These are phyloP conservation scores for Cladosporium velox DNA, from an alignment of 2,329 filamentous ascomycete genomes.

Conservation along the genomic window DNA sequence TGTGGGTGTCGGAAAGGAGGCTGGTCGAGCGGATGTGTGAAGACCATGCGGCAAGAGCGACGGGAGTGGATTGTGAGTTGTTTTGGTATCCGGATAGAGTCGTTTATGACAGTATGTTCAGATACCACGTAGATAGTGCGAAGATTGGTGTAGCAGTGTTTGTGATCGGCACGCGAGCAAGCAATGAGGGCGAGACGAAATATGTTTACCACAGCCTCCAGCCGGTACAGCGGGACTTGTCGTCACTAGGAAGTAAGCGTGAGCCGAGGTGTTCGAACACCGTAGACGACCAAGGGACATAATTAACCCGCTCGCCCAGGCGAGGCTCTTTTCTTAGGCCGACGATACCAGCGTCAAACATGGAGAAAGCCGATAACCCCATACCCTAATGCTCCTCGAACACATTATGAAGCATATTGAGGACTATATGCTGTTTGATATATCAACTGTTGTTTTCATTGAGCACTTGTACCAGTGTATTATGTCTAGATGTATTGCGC, in stretches of 20 bases:
- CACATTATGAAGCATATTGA: neutral
- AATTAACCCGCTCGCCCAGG: neutral
- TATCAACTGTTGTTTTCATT: neutral
- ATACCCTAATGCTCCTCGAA: neutral
- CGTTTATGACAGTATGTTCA: neutral
- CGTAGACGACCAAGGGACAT: neutral
- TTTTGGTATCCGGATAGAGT: neutral
- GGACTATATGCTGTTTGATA: neutral
- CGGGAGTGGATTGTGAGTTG: neutral
- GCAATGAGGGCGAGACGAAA: constrained; percentile 19
- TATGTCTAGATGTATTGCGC: neutral
- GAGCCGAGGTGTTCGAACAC: constrained; percentile 1
- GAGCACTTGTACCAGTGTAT: neutral
- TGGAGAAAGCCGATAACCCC: neutral
- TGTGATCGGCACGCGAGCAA: neutral
- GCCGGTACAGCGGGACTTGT: constrained; percentile 3
- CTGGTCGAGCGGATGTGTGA: constrained; percentile 5
- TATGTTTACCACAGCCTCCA: constrained; percentile 10
- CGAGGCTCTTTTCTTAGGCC: constrained; percentile 2
- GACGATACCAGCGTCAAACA: neutral
- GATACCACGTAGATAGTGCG: neutral
- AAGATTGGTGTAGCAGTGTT: neutral
- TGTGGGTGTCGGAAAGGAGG: neutral
- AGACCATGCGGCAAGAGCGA: constrained; percentile 14
- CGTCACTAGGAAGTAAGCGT: neutral